These are phyloP conservation scores for Persicaria tinctoria DNA, from an alignment of 148 eudicot species.

Conservation along the genomic window DNA sequence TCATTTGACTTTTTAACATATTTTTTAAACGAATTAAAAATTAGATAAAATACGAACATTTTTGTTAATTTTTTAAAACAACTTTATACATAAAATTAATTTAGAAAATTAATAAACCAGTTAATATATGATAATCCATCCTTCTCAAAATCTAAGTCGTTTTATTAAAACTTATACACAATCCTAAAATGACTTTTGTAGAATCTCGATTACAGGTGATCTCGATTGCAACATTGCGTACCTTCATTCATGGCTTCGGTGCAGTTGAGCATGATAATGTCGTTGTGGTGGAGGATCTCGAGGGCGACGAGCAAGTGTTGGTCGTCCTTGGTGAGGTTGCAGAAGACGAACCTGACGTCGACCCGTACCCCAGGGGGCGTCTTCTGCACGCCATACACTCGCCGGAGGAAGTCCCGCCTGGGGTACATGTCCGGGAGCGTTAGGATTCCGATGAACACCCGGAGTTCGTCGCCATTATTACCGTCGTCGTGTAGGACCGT, in stretches of 20 bases:
- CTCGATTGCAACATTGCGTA: conserved; percentile 5
- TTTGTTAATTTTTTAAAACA: no score
- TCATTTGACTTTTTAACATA: no score
- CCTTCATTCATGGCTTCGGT: conserved; percentile 73
- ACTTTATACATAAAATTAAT: no score
- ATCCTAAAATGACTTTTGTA: no score
- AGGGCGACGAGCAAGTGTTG: conserved; percentile 69
- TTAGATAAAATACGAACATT: no score
- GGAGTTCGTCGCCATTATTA: conserved; percentile 12
- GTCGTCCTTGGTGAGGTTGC: conserved; percentile 85
- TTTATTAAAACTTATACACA: no score
- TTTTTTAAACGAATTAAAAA: no score
- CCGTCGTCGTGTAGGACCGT: no score
- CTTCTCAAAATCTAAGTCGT: no score
- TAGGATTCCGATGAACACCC: conserved; percentile 70
- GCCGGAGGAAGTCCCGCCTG: conserved; percentile 66
- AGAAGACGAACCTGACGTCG: conserved; percentile 74
- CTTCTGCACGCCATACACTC: conserved; percentile 59
- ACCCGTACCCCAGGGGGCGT: conserved; percentile 36
- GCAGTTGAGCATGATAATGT: conserved; percentile 45
- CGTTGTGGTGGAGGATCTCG: conserved; percentile 68
- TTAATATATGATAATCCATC: no score
- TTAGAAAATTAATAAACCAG: no score
- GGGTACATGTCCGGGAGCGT: conserved; percentile 82
- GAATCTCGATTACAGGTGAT: no score